Evolutionary conservation across 2,329 filamentous ascomycete species (phyloP), one percentile per base, ranked within the genome.

Genomic region (Talaromyces sp.): DNA sequence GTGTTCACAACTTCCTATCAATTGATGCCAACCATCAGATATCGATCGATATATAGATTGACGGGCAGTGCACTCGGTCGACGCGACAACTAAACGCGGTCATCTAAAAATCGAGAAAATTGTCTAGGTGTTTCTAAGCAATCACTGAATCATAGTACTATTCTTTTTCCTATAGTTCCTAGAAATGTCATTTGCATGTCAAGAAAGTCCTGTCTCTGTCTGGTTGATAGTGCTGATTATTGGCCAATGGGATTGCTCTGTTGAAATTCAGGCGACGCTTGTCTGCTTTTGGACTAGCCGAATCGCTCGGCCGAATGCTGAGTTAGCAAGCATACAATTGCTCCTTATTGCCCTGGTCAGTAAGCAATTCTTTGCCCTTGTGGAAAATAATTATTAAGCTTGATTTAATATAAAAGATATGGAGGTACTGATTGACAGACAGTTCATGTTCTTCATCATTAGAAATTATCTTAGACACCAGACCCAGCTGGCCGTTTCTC

Each of bases 351-450:
- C 13, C n/a, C 44, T 58, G 57, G 30, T 58, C 47, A 39, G 30
- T 58, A 58, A 58, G 57, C 57, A 53, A 19, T 32, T 53, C 5
- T 52, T 32, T 52, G 57, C 9, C n/a, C 11, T 51, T 25, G 11
- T 32, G 10, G 56, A 39, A 52, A 25, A 52, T 30, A 32, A 58
- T 58, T 58, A 58, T 58, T 47, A 58, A 58, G 32, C 57, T 58
- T 30, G n/a, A 25, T 42, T 28, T 36, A 36, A 36, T 36, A 36
- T 36, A 36, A 36, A 47, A 52, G 17, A 44, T 28, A 36, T 52
- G 6, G 57, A 47, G 4, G 15, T 47, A 22, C 11, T 47, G 5
- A 22, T 19, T 19, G 22, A 47, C n/a, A 10, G 44, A 22, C 22
- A 10, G n/a, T 47, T 17, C 1, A 22, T 47, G 7, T 19, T 8